Conservation (phyloP, 2,329 filamentous ascomycete species). For the Xylariaceae sp. region DNA sequence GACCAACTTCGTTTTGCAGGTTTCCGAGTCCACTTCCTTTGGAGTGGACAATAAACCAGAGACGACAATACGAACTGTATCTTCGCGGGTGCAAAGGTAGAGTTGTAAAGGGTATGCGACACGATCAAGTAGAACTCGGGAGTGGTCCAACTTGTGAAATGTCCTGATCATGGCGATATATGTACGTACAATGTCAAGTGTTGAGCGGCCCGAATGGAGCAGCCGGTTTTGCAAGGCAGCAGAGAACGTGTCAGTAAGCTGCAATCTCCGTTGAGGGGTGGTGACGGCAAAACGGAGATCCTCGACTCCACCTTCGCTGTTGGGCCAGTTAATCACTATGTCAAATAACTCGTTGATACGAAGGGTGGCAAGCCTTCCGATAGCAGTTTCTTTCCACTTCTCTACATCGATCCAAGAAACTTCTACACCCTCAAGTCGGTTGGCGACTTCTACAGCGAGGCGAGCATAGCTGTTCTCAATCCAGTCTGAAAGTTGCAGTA, state of each 20-base stretch:
- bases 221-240: constrained; percentile 61
- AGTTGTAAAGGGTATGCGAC: constrained; percentile 68
- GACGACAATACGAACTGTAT: constrained; percentile 74
- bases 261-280: constrained; percentile 62
- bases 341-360: constrained; percentile 72
- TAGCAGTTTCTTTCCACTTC: constrained; percentile 66
- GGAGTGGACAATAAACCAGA: constrained; percentile 65
- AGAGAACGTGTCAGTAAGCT: constrained; percentile 67
- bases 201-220: constrained; percentile 71
- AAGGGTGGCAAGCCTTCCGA: constrained; percentile 63
- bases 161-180: constrained; percentile 77
- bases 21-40: constrained; percentile 41
- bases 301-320: constrained; percentile 65
- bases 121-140: constrained; percentile 70
- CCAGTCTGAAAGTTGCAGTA: constrained; percentile 61
- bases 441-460: constrained; percentile 59
- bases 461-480: constrained; percentile 63
- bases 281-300: constrained; percentile 70
- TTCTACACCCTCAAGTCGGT: constrained; percentile 40
- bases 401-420: constrained; percentile 56
- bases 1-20: constrained; percentile 50
- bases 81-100: constrained; percentile 73
- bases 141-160: constrained; percentile 70
- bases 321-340: constrained; percentile 72
- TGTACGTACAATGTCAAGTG: constrained; percentile 68